A percentile compares a stretch with the other conserved stretches of the same genome.
These are phyloP conservation scores for Tetrahymena borealis DNA, from an alignment of 73 alveolate species.

Conservation along the genomic window DNA sequence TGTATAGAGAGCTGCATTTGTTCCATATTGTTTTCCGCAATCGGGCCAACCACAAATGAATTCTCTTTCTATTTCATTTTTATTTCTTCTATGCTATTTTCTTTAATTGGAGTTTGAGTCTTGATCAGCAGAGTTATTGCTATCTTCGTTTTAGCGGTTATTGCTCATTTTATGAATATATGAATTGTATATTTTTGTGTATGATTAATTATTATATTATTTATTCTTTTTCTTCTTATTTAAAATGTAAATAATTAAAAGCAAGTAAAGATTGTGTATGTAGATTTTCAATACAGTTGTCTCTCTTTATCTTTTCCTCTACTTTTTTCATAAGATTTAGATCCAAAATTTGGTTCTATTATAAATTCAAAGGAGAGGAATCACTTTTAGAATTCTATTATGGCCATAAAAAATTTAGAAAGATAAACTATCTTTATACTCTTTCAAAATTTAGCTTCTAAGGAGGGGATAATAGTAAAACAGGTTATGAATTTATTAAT, in stretches of 20 bases:
- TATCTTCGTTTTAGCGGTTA: neutral
- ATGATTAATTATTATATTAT: neutral
- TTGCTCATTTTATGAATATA: neutral
- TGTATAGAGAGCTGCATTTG: conserved; percentile 44
- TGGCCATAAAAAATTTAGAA: neutral
- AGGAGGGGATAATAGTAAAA: too few relatives aligned
- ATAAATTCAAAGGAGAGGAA: neutral
- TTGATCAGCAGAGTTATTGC: neutral
- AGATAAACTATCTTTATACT: neutral
- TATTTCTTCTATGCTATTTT: conserved; percentile 39
- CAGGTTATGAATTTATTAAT: too few relatives aligned
- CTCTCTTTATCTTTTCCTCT: neutral
- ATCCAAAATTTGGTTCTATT: neutral
- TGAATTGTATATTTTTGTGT: neutral
- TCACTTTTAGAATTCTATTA: neutral
- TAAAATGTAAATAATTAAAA: too few relatives aligned
- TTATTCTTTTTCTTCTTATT: neutral
- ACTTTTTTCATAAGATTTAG: neutral
- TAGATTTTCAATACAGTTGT: neutral
- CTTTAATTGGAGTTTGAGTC: neutral
- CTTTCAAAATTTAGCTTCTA: too few relatives aligned
- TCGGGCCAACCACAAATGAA: conserved; percentile 42
- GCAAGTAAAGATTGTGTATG: too few relatives aligned
- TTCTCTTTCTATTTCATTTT: conserved; percentile 31
- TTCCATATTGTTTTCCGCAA: conserved; percentile 44